These are phyloP conservation scores for Skeletonema marinoi DNA, from an alignment of 108 stramenopile genomes.

Conservation along the genomic window DNA sequence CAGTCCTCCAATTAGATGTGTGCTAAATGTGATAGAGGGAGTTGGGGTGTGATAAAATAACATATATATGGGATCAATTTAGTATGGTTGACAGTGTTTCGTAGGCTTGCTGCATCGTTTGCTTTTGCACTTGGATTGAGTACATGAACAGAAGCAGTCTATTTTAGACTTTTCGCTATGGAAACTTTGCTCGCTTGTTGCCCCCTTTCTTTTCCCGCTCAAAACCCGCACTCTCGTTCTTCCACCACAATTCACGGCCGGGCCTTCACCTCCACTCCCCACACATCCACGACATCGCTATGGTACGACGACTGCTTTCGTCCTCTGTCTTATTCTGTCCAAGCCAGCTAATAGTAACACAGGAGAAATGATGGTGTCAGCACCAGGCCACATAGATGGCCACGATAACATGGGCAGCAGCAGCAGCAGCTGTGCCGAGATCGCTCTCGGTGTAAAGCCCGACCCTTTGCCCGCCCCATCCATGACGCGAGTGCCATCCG, in stretches of 20 bases:
- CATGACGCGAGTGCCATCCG: neutral
- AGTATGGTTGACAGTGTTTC: too few relatives aligned
- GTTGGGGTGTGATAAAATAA: too few relatives aligned
- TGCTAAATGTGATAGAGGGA: neutral
- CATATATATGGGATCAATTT: neutral
- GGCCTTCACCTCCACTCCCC: too few relatives aligned
- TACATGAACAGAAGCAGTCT: too few relatives aligned
- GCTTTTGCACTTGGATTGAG: too few relatives aligned
- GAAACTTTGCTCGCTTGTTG: too few relatives aligned
- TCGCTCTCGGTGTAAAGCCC: neutral
- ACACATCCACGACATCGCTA: neutral
- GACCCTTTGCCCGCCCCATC: neutral
- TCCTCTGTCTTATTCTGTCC: too few relatives aligned
- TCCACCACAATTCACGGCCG: too few relatives aligned
- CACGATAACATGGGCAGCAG: neutral
- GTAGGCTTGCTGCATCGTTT: too few relatives aligned
- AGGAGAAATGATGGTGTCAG: neutral
- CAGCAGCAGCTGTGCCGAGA: neutral
- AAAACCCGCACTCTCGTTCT: too few relatives aligned
- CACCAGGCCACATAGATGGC: neutral
- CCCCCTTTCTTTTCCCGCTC: too few relatives aligned
- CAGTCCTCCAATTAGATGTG: neutral
- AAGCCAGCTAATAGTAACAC: neutral
- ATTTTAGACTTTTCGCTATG: too few relatives aligned
- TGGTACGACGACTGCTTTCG: neutral